These are phyloP conservation scores for Discostella stelligera DNA, from an alignment of 352 stramenopile genomes.

Conservation along the genomic window DNA sequence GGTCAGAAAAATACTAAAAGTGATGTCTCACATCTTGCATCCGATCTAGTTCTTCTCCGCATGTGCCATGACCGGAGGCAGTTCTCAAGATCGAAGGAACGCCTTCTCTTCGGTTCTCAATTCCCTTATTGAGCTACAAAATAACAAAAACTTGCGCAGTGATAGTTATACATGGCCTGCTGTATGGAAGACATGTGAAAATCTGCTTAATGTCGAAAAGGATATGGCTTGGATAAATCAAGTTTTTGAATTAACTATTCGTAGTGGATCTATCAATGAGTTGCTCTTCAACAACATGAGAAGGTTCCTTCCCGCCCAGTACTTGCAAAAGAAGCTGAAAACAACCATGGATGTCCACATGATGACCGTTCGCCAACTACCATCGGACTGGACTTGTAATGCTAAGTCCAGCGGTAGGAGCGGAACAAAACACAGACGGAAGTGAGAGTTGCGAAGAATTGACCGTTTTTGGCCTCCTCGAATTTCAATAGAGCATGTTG, in stretches of 20 bases:
- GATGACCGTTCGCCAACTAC: slow-evolving; percentile 40
- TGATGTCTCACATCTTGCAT: slow-evolving; percentile 7
- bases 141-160: slow-evolving; percentile 17
- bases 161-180: slow-evolving; percentile 49
- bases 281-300: slow-evolving; percentile 39
- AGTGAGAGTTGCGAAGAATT: neutral
- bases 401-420: slow-evolving; percentile 16
- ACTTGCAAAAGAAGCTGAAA: slow-evolving; percentile 49
- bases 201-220: slow-evolving; percentile 31
- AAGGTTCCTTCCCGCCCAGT: slow-evolving; percentile 28
- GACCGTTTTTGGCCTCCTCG: neutral
- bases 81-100: slow-evolving; percentile 11
- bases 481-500: too few relatives aligned
- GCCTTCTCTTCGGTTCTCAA: slow-evolving; percentile 32
- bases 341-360: slow-evolving; percentile 14
- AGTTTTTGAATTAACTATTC: slow-evolving; percentile 38
- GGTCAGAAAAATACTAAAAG: too few relatives aligned
- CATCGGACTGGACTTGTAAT: slow-evolving; percentile 42
- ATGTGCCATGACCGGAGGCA: slow-evolving; percentile 23
- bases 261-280: slow-evolving; percentile 32
- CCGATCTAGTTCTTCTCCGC: slow-evolving; percentile 32
- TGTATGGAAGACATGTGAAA: slow-evolving; percentile 40
- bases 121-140: slow-evolving; percentile 28
- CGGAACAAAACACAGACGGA: neutral
- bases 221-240: slow-evolving; percentile 40